phyloP scores from a whole-genome alignment of 352 stramenopile species.

The Phytophthora sansomeana region DNA sequence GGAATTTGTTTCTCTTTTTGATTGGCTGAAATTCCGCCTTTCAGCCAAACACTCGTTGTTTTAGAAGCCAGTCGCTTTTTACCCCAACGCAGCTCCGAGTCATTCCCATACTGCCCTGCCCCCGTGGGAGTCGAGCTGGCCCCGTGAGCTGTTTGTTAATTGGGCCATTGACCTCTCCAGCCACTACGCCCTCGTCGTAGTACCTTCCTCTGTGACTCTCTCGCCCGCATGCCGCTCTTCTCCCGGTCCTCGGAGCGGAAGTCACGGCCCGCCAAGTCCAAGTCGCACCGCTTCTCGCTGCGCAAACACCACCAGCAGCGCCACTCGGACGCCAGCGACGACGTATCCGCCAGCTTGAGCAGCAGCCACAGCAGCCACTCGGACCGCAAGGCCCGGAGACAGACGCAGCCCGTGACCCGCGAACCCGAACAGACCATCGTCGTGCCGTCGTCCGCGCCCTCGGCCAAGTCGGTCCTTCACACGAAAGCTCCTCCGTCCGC shows the following conservation, averaged over 20 bases:
- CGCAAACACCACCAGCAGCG: constrained; percentile 59
- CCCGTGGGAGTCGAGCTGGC: too few relatives aligned
- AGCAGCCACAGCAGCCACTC: constrained; percentile 30
- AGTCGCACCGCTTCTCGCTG: constrained; percentile 73
- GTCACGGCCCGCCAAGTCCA: constrained; percentile 45
- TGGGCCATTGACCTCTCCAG: constrained; percentile 1
- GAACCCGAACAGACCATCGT: constrained; percentile 37
- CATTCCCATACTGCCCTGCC: constrained; percentile 43
- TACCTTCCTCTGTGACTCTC: neutral
- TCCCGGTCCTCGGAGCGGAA: constrained; percentile 52
- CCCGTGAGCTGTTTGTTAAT: neutral
- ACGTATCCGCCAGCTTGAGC: constrained; percentile 22
- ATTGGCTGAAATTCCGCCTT: constrained; percentile 32
- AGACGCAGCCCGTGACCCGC: constrained; percentile 30
- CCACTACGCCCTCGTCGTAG: constrained; percentile 19
- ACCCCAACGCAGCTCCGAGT: constrained; percentile 5
- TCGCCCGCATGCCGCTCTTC: constrained; percentile 70
- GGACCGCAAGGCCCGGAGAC: constrained; percentile 30
- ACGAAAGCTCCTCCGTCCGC: constrained; percentile 36
- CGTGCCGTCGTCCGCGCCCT: constrained; percentile 12
- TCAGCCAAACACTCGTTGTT: constrained; percentile 20
- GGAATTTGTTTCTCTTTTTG: too few relatives aligned
- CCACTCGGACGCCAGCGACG: constrained; percentile 27
- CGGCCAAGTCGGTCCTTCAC: neutral
- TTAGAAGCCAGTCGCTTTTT: constrained; percentile 43